These are phyloP conservation scores for Cicer judaicum DNA, from an alignment of 306 rosid genomes.

Conservation along the genomic window DNA sequence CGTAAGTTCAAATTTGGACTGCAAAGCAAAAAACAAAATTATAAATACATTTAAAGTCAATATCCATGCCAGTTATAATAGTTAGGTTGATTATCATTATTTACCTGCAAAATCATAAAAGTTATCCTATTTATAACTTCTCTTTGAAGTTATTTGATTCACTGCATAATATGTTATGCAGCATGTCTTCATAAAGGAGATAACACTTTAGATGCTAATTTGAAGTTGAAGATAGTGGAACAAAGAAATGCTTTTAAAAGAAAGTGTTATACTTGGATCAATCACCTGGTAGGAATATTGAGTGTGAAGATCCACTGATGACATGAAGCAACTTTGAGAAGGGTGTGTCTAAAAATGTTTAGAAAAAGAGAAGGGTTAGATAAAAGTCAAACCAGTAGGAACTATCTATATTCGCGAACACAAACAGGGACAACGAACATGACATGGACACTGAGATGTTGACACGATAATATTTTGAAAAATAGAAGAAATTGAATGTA, in stretches of 20 bases:
- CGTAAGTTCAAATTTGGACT: constrained; percentile 25
- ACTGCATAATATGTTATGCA: not conserved
- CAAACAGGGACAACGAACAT: too few species aligned
- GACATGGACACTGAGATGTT: too few species aligned
- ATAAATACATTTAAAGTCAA: constrained; percentile 33
- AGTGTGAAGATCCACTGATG: constrained; percentile 88
- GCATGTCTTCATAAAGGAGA: constrained; percentile 21
- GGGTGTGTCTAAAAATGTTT: constrained; percentile 73
- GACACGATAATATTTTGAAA: too few species aligned
- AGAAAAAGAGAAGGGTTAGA: constrained; percentile 33
- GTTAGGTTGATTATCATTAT: constrained; percentile 19
- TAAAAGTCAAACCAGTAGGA: constrained; percentile 32
- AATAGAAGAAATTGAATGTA: too few species aligned
- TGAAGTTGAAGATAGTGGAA: constrained; percentile 16
- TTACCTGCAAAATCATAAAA: not conserved
- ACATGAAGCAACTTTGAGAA: constrained; percentile 88
- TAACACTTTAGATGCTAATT: constrained; percentile 27
- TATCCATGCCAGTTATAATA: not conserved
- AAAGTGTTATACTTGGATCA: constrained; percentile 28
- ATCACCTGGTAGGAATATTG: constrained; percentile 85
- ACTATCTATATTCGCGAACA: not conserved
- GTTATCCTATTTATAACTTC: constrained; percentile 5
- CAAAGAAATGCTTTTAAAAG: constrained; percentile 27
- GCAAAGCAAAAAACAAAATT: constrained; percentile 4
- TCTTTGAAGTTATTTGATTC: constrained; percentile 36